Evolutionary conservation across 2,329 filamentous ascomycete genomes (phyloP).

Genomic region (Phialophora macrospora): DNA sequence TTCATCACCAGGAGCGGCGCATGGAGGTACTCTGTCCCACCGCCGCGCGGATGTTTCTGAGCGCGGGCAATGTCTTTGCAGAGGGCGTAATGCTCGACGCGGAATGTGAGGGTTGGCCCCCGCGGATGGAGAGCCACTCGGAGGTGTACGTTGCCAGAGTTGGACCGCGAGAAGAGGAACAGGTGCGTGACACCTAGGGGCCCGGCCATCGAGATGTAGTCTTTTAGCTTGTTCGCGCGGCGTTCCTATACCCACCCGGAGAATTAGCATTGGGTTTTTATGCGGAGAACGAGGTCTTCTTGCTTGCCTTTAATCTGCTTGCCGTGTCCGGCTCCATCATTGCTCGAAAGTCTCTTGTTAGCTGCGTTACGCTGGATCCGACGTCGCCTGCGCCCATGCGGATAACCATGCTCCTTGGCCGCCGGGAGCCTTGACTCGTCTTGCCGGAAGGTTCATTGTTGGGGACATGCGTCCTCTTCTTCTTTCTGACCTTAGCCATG

Average conservation of each 20-base stretch:
- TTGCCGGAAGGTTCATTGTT: constrained; percentile 65
- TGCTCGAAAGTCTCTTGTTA: constrained; percentile 85
- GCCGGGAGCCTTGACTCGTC: constrained; percentile 66
- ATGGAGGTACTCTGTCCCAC: constrained; percentile 82
- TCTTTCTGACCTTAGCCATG: constrained; percentile 81
- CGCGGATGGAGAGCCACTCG: constrained; percentile 84
- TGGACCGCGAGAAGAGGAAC: constrained; percentile 87
- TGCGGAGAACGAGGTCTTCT: background rate
- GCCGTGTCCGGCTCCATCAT: constrained; percentile 98
- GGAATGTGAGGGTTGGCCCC: constrained; percentile 91
- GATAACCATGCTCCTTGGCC: constrained; percentile 97
- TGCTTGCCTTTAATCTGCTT: constrained; percentile 71
- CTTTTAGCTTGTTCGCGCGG: constrained; percentile 81
- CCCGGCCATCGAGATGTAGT: constrained; percentile 95
- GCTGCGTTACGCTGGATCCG: constrained; percentile 85
- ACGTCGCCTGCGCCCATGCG: constrained; percentile 94
- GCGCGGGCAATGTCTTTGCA: constrained; percentile 87
- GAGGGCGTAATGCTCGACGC: constrained; percentile 91
- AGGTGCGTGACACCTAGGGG: constrained; percentile 92
- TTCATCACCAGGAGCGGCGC: constrained; percentile 97
- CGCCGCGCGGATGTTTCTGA: constrained; percentile 79
- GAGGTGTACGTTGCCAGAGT: constrained; percentile 88
- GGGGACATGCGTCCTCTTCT: constrained; percentile 85
- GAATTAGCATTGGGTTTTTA: constrained; percentile 10
- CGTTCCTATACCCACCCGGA: constrained; percentile 63